Evolutionary conservation across 805 yeast genomes (phyloP).

Genomic region (Ogataea ganodermae): DNA sequence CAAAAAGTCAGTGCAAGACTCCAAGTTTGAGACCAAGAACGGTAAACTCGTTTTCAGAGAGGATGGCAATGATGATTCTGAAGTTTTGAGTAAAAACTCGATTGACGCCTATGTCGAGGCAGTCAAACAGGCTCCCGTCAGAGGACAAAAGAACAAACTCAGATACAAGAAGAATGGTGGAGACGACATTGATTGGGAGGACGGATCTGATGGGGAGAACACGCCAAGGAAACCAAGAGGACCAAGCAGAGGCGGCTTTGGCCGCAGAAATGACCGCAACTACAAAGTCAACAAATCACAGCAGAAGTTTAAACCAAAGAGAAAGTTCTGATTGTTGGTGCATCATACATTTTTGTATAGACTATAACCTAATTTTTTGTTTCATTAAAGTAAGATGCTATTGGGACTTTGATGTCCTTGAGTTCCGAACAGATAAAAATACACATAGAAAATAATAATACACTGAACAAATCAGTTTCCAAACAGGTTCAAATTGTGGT

Average conservation of each 20-base stretch:
- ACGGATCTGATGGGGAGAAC: conserved; percentile 32
- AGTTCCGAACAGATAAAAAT: no score
- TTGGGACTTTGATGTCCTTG: background rate
- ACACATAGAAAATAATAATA: background rate
- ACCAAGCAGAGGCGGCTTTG: conserved; percentile 29
- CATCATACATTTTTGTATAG: background rate
- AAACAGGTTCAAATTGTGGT: conserved; percentile 20
- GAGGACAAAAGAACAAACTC: conserved; percentile 90
- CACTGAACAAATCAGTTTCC: conserved; percentile 10
- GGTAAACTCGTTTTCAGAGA: conserved; percentile 74
- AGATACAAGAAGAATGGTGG: conserved; percentile 62
- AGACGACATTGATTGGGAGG: conserved; percentile 54
- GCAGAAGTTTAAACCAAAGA: conserved; percentile 58
- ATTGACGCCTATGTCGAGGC: conserved; percentile 94
- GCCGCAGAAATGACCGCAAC: conserved; percentile 18
- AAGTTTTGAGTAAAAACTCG: conserved; percentile 51
- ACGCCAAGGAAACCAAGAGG: conserved; percentile 13
- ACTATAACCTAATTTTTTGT: background rate
- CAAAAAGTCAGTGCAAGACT: conserved; percentile 42
- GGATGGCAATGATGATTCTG: conserved; percentile 51
- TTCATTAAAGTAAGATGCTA: background rate
- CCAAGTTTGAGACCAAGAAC: conserved; percentile 52
- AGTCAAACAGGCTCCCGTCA: conserved; percentile 86
- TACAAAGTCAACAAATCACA: conserved; percentile 35
- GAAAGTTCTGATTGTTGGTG: conserved; percentile 49